Base-by-base conservation (phyloP, 768 basidiomycete species). In the Leccinum boreale region DNA sequence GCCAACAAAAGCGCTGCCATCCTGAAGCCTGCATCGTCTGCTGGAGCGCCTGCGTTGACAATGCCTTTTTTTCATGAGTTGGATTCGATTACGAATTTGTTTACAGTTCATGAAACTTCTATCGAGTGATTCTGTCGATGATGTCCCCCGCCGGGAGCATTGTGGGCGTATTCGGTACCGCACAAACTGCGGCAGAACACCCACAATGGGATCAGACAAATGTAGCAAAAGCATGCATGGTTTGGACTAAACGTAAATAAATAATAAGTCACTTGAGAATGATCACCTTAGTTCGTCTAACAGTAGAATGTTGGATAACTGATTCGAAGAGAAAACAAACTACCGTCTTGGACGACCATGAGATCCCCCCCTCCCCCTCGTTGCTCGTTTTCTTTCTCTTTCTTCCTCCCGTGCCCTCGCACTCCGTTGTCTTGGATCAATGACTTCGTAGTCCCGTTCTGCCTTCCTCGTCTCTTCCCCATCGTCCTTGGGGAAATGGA, bases 371-470 rank as follows among this genome's bases (percentile, higher is more conserved):
- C 57, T 70, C 17, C 60, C 67, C 48, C 60, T 70, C 11, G 62
- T 57, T 2, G 69, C 73, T 12, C 72, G 70, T 53, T 85, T 90
- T 65, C 85, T 76, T 58, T 89, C 88, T 62, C 78, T 77, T 64
- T 91, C 90, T 67, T 94, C 92, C 65, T 92, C 88, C 65, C 79
- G 84, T 24, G 92, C 92, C 50, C 82, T 75, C 23, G 88, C 89
- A 46, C 86, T 80, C 55, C 92, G 74, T 50, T 82, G 81, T 58
- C 92, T 75, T 0, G 92, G 91, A 68, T 94, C 92, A 68, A 94
- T 94, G 26, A 94, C 91, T 73, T 94, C 91, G 65, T 92, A 93
- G 57, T 94, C 92, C 53, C 89, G 74, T 69, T 92, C 87, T 1
- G 89, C 92, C 71, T 92, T 92, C 59, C 70, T 70, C 23, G 79